phyloP scores from a whole-genome alignment of 1,284 basidiomycete species.

The Apiotrichum sp. region DNA sequence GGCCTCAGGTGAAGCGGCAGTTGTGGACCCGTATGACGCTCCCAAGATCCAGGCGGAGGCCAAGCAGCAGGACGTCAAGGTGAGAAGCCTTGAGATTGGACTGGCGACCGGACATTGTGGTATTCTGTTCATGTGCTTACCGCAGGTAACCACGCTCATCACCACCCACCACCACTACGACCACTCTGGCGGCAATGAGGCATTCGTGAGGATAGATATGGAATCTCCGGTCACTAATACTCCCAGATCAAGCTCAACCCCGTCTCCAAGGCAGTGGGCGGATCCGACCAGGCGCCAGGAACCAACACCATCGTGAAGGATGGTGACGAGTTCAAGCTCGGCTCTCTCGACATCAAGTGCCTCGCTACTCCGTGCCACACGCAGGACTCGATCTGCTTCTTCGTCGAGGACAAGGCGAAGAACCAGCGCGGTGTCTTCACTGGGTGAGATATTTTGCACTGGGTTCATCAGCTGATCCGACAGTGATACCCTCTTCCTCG shows the following conservation, averaged over 20 bases:
- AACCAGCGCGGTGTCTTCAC: slow-evolving; percentile 75
- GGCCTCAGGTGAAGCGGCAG: slow-evolving; percentile 62
- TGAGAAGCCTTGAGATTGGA: slow-evolving; percentile 20
- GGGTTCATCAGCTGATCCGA: background rate
- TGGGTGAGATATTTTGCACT: slow-evolving; percentile 49
- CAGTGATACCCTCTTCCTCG: slow-evolving; percentile 87
- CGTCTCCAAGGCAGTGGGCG: slow-evolving; percentile 71
- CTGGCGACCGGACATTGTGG: no score
- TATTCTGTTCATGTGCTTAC: background rate
- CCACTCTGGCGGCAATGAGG: slow-evolving; percentile 78
- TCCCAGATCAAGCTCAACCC: slow-evolving; percentile 49
- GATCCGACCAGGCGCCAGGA: slow-evolving; percentile 64
- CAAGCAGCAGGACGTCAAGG: slow-evolving; percentile 58
- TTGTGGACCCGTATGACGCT: slow-evolving; percentile 64
- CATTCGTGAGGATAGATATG: slow-evolving; percentile 45
- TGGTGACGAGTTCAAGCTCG: slow-evolving; percentile 66
- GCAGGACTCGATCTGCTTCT: slow-evolving; percentile 90
- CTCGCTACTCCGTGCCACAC: slow-evolving; percentile 93
- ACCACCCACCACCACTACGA: slow-evolving; percentile 88
- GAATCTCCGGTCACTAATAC: background rate
- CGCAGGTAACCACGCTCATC: slow-evolving; percentile 61
- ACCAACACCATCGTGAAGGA: slow-evolving; percentile 71
- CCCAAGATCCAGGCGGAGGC: slow-evolving; percentile 65
- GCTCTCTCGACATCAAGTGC: slow-evolving; percentile 69
- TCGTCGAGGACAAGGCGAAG: slow-evolving; percentile 61